Evolutionary conservation across 139 green algal genomes (phyloP), one percentile per base, ranked within the genome.

Genomic region (Chlamydomonas incerta): DNA sequence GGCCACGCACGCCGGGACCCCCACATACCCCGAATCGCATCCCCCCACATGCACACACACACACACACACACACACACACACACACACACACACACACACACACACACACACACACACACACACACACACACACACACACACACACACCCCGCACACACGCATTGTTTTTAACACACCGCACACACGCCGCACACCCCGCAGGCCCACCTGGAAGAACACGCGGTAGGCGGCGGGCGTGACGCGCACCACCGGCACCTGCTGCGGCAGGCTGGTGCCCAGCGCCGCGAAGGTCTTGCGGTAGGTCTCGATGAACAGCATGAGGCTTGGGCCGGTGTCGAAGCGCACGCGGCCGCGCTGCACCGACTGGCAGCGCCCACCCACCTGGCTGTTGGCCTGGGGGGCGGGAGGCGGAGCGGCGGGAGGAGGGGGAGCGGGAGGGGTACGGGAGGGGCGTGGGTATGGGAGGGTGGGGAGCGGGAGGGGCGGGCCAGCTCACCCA

Each of bases 271-370:
- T 70, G 26, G 63, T 89, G 15, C 93, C 96, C n/a, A 98, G 87
- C 2, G 84, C 87, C 67, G 31, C 63, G n/a, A 81, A 70, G 5
- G 88, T 72, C 75, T 93, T 74, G 28, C 62, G 68, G 90, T 97
- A 98, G 17, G 88, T 89, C 34, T 97, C 79, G 5, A 93, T 92
- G 81, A 97, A 95, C 20, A 98, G 91, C 80, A 97, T 82, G 50
- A 98, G 90, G 20, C 74, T 92, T 14, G 95, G 95, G 0, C 95
- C 95, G 0, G 94, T 96, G 91, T 97, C 95, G 72, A 96, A 97
- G 26, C 95, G 87, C 75, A 79, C 96, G 33, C 81, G 83, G 3
- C 87, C 90, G 2, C 71, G n/a, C 24, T 83, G n/a, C 58, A 90
- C 73, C 35, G 83, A 90, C 83, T 92, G 87, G 55, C 88, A 72